phyloP scores from a whole-genome alignment of 1,284 basidiomycete genomes.

The Puccinia coronata region DNA sequence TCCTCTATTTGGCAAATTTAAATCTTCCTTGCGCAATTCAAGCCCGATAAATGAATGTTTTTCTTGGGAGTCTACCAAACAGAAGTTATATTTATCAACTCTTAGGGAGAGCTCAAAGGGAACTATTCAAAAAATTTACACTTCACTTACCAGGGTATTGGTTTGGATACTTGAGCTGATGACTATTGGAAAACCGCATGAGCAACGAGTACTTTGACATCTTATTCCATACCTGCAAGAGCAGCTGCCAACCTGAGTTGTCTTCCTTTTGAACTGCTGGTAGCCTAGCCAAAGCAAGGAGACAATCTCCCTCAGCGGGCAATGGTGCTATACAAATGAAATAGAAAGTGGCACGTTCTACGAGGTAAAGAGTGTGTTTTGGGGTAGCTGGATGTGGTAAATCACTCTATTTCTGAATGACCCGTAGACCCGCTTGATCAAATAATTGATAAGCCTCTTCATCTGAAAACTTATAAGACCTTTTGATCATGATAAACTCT shows the following conservation, averaged over 20 bases:
- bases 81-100: neutral
- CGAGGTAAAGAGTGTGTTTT: slow-evolving; percentile 60
- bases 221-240: neutral
- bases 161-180: neutral
- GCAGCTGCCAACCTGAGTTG: too few species aligned
- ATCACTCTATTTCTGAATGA: slow-evolving; percentile 84
- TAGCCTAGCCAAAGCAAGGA: slow-evolving; percentile 16
- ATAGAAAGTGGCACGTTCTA: slow-evolving; percentile 70
- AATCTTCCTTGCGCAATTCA: neutral
- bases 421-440: slow-evolving; percentile 73
- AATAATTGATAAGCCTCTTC: slow-evolving; percentile 74
- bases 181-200: neutral
- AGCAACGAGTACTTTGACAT: neutral
- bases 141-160: neutral
- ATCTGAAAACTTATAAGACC: slow-evolving; percentile 81
- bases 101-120: neutral
- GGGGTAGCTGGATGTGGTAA: neutral
- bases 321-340: slow-evolving; percentile 51
- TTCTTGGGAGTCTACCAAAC: neutral
- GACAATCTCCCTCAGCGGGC: slow-evolving; percentile 42
- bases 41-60: neutral
- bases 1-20: neutral
- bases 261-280: slow-evolving; percentile 15
- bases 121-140: too few species aligned
- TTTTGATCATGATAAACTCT: slow-evolving; percentile 83